Base-by-base conservation (phyloP, 371 early-diverging fungal genomes). In the Capillidium heterosporum region DNA sequence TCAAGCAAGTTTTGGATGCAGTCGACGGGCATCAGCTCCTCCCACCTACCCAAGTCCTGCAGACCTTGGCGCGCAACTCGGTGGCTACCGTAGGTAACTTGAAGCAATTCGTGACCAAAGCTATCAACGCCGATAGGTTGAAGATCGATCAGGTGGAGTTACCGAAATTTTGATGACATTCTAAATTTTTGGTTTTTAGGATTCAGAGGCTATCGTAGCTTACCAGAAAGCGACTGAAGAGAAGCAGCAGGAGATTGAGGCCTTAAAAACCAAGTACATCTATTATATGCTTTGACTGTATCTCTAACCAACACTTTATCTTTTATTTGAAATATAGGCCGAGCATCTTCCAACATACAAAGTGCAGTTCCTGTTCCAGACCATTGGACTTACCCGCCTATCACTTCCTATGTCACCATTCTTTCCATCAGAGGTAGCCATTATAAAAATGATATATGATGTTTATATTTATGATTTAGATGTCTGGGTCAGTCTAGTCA, bases 371-470 rank as follows among this genome's bases (percentile, higher is more conserved):
- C 0, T 95, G 95, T 58, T 71, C 77, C 24, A 82, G 84, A 17
- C 78, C 80, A 32, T 68, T 95, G 40, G 91, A 93, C 59, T 63
- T 95, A 43, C 96, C 96, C 0, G 81, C 85, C 19, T 73, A 92
- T 0, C 91, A 93, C 63, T 95, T 92, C 62, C 64, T 91, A 60
- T 95, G 96, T 71, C 75, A 81, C 52, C 94, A 95, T 56, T 87
- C 91, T 43, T 95, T 80, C 61, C 96, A 95, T 69, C 85, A 84
- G 60, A 70, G 90, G 68, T 91, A 75, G 17, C 26, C 7, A 26
- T 17, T 23, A 4, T 19, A 19, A 8, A 21, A 53, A 15, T 27
- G 21, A 21, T 21, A 19, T n/a, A 15, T 32, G 19, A 32, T 21
- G 7, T 19, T 11, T 11, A 5, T 44, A 44, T 17, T n/a, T 7